Evolutionary conservation across 208 protist species (phyloP), one percentile per base, ranked within the genome.

Genomic region (Pavlovales sp.): DNA sequence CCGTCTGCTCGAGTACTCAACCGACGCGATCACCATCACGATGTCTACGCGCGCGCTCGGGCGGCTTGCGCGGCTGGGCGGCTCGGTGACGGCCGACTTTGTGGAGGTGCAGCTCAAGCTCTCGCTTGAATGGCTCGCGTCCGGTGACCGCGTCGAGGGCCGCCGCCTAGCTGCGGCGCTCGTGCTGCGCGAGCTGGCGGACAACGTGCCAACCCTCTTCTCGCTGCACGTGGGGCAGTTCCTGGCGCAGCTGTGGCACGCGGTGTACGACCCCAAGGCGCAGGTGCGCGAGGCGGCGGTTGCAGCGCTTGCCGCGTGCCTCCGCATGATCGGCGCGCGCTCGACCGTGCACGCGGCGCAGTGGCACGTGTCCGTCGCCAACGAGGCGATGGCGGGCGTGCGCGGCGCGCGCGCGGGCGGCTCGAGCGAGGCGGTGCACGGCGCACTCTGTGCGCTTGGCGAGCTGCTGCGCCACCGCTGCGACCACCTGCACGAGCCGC

Each of bases 161-260:
- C 14, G 57, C 57, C 20, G 18, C 57, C 57, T 71, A 10, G 26
- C 14, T 28, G 57, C 57, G 22, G 57, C 57, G 18, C 57, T 71
- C 14, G 57, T 28, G 26, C 57, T 71, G 2, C 14, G 57, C 57
- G 92, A 96, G 79, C 90, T 96, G 11, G 93, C 94, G 5, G 42
- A 84, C 20, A 95, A 95, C 57, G 93, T 93, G 41, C 94, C 94
- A 32, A 95, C 94, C 14, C 91, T 95, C 38, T 96, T 96, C 88
- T 96, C 94, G 79, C 83, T 88, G 0, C 89, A 95, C 71, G 90
- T 95, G 10, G n/a, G 86, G 14, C 42, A 78, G 10, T 96, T 95
- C 88, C 88, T 96, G 41, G 89, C 94, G 40, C 36, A 79, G 5
- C 92, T 96, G 30, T 94, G 92, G 91, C 83, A 85, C 26, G 93